Evolutionary conservation across 2,329 filamentous ascomycete species (phyloP).

Genomic region (Neonectria faginata): DNA sequence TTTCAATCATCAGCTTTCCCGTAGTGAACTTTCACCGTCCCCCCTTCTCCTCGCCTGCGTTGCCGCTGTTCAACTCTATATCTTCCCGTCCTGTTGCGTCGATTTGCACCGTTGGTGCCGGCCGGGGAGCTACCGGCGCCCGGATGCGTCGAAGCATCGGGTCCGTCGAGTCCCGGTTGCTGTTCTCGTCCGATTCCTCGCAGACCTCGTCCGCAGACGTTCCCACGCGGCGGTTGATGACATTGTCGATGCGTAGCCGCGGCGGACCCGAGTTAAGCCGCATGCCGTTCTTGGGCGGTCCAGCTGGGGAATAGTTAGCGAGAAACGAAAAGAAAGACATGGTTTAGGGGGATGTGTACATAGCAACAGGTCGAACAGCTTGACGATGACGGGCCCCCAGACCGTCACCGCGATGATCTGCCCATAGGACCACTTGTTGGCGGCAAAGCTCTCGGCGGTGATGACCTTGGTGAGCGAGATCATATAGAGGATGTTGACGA

Average conservation of each 20-base stretch:
- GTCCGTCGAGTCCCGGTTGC: constrained; percentile 23
- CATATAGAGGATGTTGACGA: constrained; percentile 55
- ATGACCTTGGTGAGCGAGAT: constrained; percentile 53
- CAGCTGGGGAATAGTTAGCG: constrained; percentile 47
- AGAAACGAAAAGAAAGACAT: neutral
- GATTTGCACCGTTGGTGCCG: neutral
- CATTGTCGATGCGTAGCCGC: constrained; percentile 54
- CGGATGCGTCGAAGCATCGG: constrained; percentile 29
- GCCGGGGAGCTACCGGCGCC: constrained; percentile 11
- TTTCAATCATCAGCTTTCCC: constrained; percentile 34
- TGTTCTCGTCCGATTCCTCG: constrained; percentile 37
- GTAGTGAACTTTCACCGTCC: constrained; percentile 12
- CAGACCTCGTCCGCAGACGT: constrained; percentile 42
- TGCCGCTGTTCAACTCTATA: neutral
- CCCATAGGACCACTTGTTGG: constrained; percentile 52
- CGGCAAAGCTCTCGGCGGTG: constrained; percentile 51
- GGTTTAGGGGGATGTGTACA: constrained; percentile 43
- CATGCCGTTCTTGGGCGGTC: constrained; percentile 53
- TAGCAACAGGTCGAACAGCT: constrained; percentile 53
- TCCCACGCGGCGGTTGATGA: constrained; percentile 51
- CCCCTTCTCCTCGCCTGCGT: constrained; percentile 2
- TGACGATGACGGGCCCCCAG: constrained; percentile 55
- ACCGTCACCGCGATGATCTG: constrained; percentile 56
- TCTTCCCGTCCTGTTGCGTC: constrained; percentile 1
- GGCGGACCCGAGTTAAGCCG: constrained; percentile 53